These are phyloP conservation scores for Hericium erinaceus DNA, from an alignment of 768 basidiomycete genomes.

Conservation along the genomic window DNA sequence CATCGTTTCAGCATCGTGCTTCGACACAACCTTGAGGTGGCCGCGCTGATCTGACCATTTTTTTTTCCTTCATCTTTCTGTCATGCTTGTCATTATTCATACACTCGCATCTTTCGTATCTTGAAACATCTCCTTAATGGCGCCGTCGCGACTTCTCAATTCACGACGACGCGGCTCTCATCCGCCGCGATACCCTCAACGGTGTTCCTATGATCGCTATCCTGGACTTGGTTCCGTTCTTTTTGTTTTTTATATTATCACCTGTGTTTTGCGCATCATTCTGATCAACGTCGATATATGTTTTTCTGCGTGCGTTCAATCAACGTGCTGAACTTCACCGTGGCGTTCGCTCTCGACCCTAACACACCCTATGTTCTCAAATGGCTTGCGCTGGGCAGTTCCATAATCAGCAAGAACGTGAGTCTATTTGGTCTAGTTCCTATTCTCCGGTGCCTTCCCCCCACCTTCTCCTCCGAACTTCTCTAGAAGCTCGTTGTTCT, in stretches of 20 bases:
- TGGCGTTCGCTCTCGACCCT: neutral
- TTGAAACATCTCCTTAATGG: neutral
- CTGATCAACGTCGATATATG: slow-evolving; percentile 21
- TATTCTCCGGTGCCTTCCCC: neutral
- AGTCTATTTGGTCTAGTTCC: slow-evolving; percentile 24
- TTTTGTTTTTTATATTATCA: slow-evolving; percentile 10
- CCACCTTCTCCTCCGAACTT: neutral
- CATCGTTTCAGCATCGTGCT: slow-evolving; percentile 52
- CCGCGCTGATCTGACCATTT: slow-evolving; percentile 47
- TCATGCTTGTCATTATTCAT: neutral
- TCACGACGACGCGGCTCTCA: neutral
- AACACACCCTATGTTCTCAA: neutral
- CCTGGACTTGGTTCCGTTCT: neutral
- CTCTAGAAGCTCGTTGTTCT: too few relatives aligned
- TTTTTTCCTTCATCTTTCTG: neutral
- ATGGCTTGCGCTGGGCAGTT: slow-evolving; percentile 28
- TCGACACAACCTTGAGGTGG: slow-evolving; percentile 53
- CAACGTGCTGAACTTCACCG: neutral
- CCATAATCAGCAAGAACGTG: slow-evolving; percentile 64
- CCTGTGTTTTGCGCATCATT: slow-evolving; percentile 15
- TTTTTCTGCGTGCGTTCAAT: neutral
- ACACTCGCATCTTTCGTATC: too few relatives aligned
- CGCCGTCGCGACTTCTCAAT: neutral
- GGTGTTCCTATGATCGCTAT: neutral
- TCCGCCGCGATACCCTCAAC: neutral